Conservation (phyloP, 2,329 filamentous ascomycete genomes). For the Colletotrichum cordylinicola region DNA sequence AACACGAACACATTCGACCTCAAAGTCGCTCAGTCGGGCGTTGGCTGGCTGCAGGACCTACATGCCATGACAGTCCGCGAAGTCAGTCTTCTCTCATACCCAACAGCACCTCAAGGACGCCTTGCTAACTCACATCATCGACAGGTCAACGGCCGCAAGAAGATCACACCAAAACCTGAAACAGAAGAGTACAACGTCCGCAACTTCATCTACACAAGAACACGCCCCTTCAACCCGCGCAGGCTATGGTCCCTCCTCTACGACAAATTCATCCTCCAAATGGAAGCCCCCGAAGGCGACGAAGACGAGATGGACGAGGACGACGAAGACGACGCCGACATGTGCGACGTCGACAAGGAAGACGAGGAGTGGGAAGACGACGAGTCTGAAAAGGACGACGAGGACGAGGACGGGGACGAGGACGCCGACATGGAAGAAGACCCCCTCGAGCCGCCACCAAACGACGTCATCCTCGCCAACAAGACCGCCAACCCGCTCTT, state of each 20-base stretch:
- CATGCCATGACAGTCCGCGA: slow-evolving; percentile 71
- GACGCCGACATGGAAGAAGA: slow-evolving; percentile 29
- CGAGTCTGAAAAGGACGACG: slow-evolving; percentile 32
- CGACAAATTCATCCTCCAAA: slow-evolving; percentile 57
- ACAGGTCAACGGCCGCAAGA: slow-evolving; percentile 53
- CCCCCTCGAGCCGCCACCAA: slow-evolving; percentile 37
- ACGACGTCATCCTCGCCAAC: slow-evolving; percentile 55
- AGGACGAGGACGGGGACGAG: slow-evolving; percentile 27
- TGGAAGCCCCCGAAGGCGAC: slow-evolving; percentile 44
- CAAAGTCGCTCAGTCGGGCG: slow-evolving; percentile 66
- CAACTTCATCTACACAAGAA: slow-evolving; percentile 72
- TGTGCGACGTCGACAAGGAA: slow-evolving; percentile 25
- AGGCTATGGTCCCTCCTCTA: slow-evolving; percentile 50
- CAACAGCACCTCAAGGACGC: background rate
- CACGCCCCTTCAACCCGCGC: slow-evolving; percentile 58
- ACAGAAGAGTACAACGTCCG: slow-evolving; percentile 76
- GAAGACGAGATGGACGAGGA: slow-evolving; percentile 24
- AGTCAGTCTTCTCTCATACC: slow-evolving; percentile 35
- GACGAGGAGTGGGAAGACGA: slow-evolving; percentile 31
- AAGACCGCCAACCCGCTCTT: slow-evolving; percentile 61
- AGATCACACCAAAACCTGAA: slow-evolving; percentile 70
- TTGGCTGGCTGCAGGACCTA: slow-evolving; percentile 74
- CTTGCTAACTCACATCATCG: background rate
- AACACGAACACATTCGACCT: slow-evolving; percentile 71
- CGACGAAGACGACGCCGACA: slow-evolving; percentile 35